A percentile compares a stretch with the other conserved stretches of the same genome.
These are phyloP conservation scores for Colletotrichum salicis DNA, from an alignment of 2,329 filamentous ascomycete species.

Conservation along the genomic window DNA sequence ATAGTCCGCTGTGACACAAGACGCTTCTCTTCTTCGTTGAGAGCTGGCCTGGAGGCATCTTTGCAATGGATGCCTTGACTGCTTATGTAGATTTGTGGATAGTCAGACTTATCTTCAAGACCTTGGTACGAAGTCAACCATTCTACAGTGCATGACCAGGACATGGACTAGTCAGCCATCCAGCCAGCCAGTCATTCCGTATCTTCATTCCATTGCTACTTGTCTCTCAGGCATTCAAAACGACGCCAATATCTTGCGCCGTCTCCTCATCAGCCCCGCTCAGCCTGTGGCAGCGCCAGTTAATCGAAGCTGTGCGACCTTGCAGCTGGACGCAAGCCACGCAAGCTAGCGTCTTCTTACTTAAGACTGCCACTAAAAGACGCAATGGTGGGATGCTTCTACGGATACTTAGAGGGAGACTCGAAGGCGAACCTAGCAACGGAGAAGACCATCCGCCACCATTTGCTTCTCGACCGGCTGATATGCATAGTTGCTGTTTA, in stretches of 20 bases:
- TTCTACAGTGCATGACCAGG: background rate
- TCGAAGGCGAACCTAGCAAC: background rate
- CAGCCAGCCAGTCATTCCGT: background rate
- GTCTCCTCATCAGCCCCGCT: slow-evolving; percentile 17
- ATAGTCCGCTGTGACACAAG: background rate
- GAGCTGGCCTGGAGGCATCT: background rate
- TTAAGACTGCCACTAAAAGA: background rate
- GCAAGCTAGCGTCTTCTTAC: background rate
- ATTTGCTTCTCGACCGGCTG: slow-evolving; percentile 17
- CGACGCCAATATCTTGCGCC: slow-evolving; percentile 22
- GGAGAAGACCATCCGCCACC: slow-evolving; percentile 15
- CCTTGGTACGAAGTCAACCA: background rate
- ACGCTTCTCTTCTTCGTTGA: background rate
- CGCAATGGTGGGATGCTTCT: slow-evolving; percentile 4
- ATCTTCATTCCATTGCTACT: background rate
- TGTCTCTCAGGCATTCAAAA: slow-evolving; percentile 11
- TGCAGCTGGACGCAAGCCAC: slow-evolving; percentile 4
- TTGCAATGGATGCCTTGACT: background rate
- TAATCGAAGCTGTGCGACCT: slow-evolving; percentile 17
- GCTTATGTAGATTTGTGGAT: background rate
- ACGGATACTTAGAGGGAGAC: background rate
- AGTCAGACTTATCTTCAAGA: background rate
- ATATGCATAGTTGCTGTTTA: slow-evolving; percentile 14
- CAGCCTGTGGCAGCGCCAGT: slow-evolving; percentile 10
- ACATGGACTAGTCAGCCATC: background rate